Evolutionary conservation across 2,329 filamentous ascomycete genomes (phyloP), one percentile per base, ranked within the genome.

Genomic region (Apiospora malaysiana): DNA sequence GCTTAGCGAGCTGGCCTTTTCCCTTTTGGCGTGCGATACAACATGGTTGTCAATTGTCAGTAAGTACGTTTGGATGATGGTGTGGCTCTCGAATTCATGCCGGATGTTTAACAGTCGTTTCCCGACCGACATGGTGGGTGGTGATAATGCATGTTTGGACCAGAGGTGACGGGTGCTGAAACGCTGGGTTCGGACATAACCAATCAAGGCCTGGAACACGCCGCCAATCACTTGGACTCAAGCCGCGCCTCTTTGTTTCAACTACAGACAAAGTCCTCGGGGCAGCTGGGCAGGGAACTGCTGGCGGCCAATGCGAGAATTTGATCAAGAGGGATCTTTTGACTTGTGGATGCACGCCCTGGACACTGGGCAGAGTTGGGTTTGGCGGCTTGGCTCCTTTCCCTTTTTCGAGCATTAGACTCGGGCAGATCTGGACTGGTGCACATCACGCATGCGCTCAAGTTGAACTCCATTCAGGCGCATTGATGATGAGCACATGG

Each of bases 121-220:
- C 51, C 51, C 51, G 51, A 59, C 51, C 51, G 51, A 59, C 27
- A 59, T 59, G 51, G 27, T 16, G 51, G 51, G 25, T 59, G 23
- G 32, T 40, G 56, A 63, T n/a, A 63, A 40, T 63, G 56, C 56
- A 63, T 63, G 56, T 40, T 63, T 63, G 56, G 56, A 40, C 18
- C 3, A 63, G 56, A 63, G 56, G 32, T 63, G 56, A 63, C 27
- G 56, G 65, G 16, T 32, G 65, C 40, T 67, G 65, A 67, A 67
- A 67, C 65, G 23, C 65, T 67, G 65, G 43, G 40, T 45, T 67
- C 25, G 65, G 40, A 32, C n/a, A 46, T 46, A 45, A 25, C 65
- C 65, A 46, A 67, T 67, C 65, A 67, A 66, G 65, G 65, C 43
- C 65, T 67, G 65, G 40, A 67, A 67, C 65, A 67, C 18, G 7